Evolutionary conservation across 140 eudicot species (phyloP).

Genomic region (Cichorium intybus): DNA sequence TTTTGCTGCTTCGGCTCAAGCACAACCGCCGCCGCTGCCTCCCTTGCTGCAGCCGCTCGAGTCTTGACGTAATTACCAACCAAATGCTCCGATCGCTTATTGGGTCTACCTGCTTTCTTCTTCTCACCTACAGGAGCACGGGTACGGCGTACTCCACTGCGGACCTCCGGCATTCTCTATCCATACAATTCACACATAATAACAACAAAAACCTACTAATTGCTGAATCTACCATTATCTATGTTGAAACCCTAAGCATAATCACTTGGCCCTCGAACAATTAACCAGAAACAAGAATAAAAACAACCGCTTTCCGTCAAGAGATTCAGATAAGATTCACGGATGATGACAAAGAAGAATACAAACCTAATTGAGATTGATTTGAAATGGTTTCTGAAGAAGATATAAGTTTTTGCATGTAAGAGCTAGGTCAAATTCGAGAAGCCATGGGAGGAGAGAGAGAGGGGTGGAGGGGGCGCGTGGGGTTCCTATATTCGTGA

Average conservation of each 20-base stretch:
- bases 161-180: conserved; percentile 53
- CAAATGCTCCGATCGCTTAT: conserved; percentile 30
- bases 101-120: not conserved
- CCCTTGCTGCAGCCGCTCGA: conserved; percentile 53
- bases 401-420: conserved; percentile 4
- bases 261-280: conserved; percentile 1
- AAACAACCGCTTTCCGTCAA: not conserved
- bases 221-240: conserved; percentile 23
- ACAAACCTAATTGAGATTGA: not conserved
- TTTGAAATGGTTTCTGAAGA: not conserved
- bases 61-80: conserved; percentile 45
- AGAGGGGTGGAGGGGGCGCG: not conserved
- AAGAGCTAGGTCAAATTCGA: conserved; percentile 13
- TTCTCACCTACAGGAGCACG: conserved; percentile 30
- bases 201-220: not conserved
- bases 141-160: conserved; percentile 43
- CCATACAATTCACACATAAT: conserved; percentile 28
- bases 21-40: conserved; percentile 31
- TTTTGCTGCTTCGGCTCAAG: conserved; percentile 2
- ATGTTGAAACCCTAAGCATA: conserved; percentile 30
- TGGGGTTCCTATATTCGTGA: conserved; percentile 3
- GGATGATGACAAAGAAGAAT: not conserved
- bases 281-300: not conserved
- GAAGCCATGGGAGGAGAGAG: conserved; percentile 11
- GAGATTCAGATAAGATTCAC: not conserved